phyloP scores from a whole-genome alignment of 1,284 basidiomycete species.

The Irpex rosettiformis region DNA sequence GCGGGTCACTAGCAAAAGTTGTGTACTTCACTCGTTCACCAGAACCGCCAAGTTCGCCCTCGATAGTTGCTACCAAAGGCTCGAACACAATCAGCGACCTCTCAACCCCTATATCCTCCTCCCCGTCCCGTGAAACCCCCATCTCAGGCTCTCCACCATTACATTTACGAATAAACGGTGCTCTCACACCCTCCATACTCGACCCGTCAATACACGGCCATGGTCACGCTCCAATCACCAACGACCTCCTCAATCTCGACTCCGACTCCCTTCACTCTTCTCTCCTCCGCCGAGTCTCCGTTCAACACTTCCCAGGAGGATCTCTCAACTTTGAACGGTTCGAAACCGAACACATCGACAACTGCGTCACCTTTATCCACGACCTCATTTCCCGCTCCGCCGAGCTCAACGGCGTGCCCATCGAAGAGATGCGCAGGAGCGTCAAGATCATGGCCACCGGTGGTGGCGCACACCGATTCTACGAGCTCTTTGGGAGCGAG shows the following conservation, averaged over 20 bases:
- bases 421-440: slow-evolving; percentile 87
- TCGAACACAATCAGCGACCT: slow-evolving; percentile 44
- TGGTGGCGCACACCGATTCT: slow-evolving; percentile 94
- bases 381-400: slow-evolving; percentile 88
- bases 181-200: slow-evolving; percentile 79
- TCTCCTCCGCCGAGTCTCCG: slow-evolving; percentile 63
- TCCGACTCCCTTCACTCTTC: slow-evolving; percentile 56
- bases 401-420: slow-evolving; percentile 81
- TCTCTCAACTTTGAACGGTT: slow-evolving; percentile 98
- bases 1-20: slow-evolving; percentile 96
- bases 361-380: slow-evolving; percentile 86
- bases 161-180: slow-evolving; percentile 52
- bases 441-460: slow-evolving; percentile 99
- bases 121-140: slow-evolving; percentile 20
- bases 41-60: slow-evolving; percentile 71
- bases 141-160: slow-evolving; percentile 13
- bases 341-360: slow-evolving; percentile 87
- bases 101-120: slow-evolving; percentile 42
- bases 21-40: slow-evolving; percentile 96
- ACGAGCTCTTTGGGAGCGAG: slow-evolving; percentile 75
- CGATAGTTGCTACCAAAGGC: slow-evolving; percentile 54
- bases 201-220: slow-evolving; percentile 37
- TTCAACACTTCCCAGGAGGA: slow-evolving; percentile 90
- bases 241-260: slow-evolving; percentile 37
- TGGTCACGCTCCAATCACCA: slow-evolving; percentile 14